phyloP scores from a whole-genome alignment of 345 rosid species.

The Rhodomyrtus tomentosa region DNA sequence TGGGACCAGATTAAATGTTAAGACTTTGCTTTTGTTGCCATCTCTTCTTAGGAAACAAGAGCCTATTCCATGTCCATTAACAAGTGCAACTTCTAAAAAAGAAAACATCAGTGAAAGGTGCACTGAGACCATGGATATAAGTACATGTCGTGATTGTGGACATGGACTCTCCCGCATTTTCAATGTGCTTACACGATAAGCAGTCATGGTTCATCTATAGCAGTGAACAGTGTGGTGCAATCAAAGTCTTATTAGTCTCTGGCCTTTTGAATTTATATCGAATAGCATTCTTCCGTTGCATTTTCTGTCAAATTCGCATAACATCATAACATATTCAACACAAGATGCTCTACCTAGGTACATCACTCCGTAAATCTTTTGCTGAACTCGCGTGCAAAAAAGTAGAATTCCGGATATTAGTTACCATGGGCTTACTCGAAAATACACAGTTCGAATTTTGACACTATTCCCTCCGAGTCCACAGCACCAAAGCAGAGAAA shows the following conservation, averaged over 20 bases:
- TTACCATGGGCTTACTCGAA: background rate
- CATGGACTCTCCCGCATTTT: background rate
- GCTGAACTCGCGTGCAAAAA: background rate
- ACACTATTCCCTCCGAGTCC: background rate
- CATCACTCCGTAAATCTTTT: background rate
- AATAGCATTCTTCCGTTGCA: background rate
- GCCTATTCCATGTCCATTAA: background rate
- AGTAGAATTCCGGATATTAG: background rate
- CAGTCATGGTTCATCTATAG: background rate
- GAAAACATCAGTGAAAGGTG: background rate
- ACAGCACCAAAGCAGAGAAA: background rate
- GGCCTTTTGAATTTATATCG: background rate
- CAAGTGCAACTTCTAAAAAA: background rate
- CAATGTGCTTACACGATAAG: background rate
- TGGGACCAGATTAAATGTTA: background rate
- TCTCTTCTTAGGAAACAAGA: background rate
- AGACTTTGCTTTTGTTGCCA: background rate
- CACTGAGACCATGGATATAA: background rate
- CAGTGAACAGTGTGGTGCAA: background rate
- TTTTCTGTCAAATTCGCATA: background rate
- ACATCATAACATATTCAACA: background rate
- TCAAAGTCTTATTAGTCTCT: background rate
- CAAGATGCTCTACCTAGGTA: background rate
- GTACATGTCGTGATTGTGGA: background rate
- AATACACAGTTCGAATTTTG: background rate